Conservation (phyloP, 2,329 filamentous ascomycete species). For the Arthrobotrys pseudoclavata region DNA sequence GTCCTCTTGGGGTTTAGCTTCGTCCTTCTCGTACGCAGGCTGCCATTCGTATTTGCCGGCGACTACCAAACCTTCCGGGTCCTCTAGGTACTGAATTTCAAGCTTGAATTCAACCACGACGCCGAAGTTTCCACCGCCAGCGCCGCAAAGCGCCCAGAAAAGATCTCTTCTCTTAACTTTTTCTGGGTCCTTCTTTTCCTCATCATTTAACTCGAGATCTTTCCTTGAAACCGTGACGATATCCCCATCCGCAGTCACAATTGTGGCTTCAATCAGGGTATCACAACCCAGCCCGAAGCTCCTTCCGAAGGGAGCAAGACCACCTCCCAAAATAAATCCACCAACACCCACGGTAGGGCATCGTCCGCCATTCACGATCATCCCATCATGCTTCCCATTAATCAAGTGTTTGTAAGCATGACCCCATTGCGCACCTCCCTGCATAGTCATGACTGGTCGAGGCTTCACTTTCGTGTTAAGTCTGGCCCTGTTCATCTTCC, state of each 20-base stretch:
- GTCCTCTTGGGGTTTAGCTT: not conserved
- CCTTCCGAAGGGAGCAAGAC: slow-evolving; percentile 65
- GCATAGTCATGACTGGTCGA: slow-evolving; percentile 61
- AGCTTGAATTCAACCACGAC: slow-evolving; percentile 65
- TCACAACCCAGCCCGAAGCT: slow-evolving; percentile 66
- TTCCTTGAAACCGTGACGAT: slow-evolving; percentile 59
- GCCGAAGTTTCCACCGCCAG: slow-evolving; percentile 67
- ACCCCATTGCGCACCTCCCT: slow-evolving; percentile 64
- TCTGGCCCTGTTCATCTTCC: slow-evolving; percentile 63
- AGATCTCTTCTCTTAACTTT: slow-evolving; percentile 60
- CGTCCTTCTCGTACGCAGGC: slow-evolving; percentile 22
- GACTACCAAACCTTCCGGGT: slow-evolving; percentile 57
- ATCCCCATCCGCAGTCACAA: slow-evolving; percentile 65
- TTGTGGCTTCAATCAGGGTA: slow-evolving; percentile 65
- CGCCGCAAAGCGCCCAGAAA: slow-evolving; percentile 67
- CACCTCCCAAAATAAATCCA: slow-evolving; percentile 67
- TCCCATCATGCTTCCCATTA: slow-evolving; percentile 60
- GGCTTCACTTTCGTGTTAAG: slow-evolving; percentile 59
- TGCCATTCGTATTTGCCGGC: slow-evolving; percentile 64
- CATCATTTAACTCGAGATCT: not conserved
- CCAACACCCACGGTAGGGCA: slow-evolving; percentile 66
- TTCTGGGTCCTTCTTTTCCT: slow-evolving; percentile 48
- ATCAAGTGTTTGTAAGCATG: slow-evolving; percentile 65
- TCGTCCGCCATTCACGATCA: slow-evolving; percentile 64
- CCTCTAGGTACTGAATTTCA: slow-evolving; percentile 58